These are phyloP conservation scores for Arabis hirsuta DNA, from an alignment of 345 rosid genomes.

Conservation along the genomic window DNA sequence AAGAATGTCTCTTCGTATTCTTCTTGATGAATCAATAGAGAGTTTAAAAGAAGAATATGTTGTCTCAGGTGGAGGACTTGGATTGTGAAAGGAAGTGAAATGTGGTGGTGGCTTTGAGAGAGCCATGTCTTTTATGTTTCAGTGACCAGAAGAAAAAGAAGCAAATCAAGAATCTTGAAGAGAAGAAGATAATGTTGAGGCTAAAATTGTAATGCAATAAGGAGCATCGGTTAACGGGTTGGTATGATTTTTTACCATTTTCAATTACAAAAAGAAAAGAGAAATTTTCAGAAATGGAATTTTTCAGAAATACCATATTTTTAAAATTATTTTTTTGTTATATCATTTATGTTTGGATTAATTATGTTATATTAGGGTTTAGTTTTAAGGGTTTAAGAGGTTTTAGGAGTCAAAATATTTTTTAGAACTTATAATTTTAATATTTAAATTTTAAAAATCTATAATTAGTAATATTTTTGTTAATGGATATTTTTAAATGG, in stretches of 20 bases:
- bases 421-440: too few relatives aligned
- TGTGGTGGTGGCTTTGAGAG: conserved; percentile 34
- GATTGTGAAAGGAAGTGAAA: conserved; percentile 1
- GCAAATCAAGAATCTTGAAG: conserved; percentile 7
- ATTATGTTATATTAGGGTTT: too few relatives aligned
- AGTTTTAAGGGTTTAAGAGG: too few relatives aligned
- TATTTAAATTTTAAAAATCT: too few relatives aligned
- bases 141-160: conserved; percentile 13
- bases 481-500: too few relatives aligned
- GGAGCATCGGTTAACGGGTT: neutral
- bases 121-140: conserved; percentile 32
- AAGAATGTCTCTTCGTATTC: conserved; percentile 32
- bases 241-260: neutral
- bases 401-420: too few relatives aligned
- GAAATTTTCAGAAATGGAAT: too few relatives aligned
- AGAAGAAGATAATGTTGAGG: conserved; percentile 28
- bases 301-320: too few relatives aligned
- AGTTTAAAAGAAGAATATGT: conserved; percentile 16
- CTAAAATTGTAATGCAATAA: conserved; percentile 16
- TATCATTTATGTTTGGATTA: too few relatives aligned
- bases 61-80: conserved; percentile 6
- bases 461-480: too few relatives aligned
- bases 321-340: too few relatives aligned
- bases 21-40: conserved; percentile 23
- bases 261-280: neutral